Evolutionary conservation across 2,329 filamentous ascomycete species (phyloP).

Genomic region (Talaromyces verruculosus): DNA sequence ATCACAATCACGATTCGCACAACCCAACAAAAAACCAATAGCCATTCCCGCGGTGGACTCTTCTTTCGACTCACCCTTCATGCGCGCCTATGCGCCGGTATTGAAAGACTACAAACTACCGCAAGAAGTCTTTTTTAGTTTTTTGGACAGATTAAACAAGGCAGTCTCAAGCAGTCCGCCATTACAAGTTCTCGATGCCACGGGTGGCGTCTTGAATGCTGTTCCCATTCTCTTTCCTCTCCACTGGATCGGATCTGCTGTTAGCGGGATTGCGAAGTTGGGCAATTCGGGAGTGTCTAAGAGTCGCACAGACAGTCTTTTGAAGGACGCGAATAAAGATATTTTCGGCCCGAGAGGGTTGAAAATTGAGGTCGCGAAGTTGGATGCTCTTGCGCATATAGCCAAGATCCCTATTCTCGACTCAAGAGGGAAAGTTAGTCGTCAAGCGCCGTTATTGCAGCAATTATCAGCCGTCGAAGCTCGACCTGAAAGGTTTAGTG

Average conservation of each 20-base stretch:
- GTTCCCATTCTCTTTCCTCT: constrained; percentile 29
- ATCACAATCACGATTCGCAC: neutral
- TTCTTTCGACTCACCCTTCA: constrained; percentile 10
- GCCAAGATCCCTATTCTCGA: constrained; percentile 30
- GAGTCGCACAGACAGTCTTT: constrained; percentile 26
- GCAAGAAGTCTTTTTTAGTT: constrained; percentile 24
- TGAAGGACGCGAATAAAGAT: constrained; percentile 29
- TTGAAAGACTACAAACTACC: constrained; percentile 15
- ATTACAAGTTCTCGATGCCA: constrained; percentile 30
- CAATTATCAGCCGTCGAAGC: neutral
- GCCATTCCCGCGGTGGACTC: constrained; percentile 17
- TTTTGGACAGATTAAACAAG: constrained; percentile 32
- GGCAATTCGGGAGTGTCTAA: constrained; percentile 28
- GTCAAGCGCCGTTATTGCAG: constrained; percentile 23
- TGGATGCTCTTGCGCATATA: constrained; percentile 31
- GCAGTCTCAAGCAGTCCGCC: constrained; percentile 29
- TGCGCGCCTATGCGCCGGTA: constrained; percentile 15
- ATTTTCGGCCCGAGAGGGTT: constrained; percentile 29
- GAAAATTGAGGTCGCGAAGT: constrained; percentile 30
- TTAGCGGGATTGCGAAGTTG: constrained; percentile 29
- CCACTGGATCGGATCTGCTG: constrained; percentile 28
- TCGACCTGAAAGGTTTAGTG: neutral
- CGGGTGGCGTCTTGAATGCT: constrained; percentile 28
- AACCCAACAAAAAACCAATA: neutral
- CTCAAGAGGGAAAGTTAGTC: constrained; percentile 28